Evolutionary conservation across 2,329 filamentous ascomycete species (phyloP).

Genomic region (Trichoderma sp.): DNA sequence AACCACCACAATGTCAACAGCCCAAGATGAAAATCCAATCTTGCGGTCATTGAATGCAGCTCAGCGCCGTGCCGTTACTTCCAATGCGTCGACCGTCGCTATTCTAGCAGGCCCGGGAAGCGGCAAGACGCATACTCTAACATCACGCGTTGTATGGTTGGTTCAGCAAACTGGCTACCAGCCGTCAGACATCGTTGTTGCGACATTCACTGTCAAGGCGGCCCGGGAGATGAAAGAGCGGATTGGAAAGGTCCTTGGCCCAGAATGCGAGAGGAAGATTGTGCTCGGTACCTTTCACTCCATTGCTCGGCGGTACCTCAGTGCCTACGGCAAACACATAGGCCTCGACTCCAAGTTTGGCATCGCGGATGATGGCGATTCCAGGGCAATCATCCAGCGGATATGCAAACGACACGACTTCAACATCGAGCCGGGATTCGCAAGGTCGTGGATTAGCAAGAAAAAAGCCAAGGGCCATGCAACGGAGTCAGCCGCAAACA

Average conservation of each 20-base stretch:
- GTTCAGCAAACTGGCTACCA: slow-evolving; percentile 67
- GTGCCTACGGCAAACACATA: slow-evolving; percentile 79
- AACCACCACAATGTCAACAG: slow-evolving; percentile 29
- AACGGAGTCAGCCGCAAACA: slow-evolving; percentile 39
- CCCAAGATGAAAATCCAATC: slow-evolving; percentile 33
- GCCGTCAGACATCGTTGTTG: slow-evolving; percentile 87
- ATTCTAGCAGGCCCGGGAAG: slow-evolving; percentile 67
- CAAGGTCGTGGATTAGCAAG: slow-evolving; percentile 73
- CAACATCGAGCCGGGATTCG: slow-evolving; percentile 64
- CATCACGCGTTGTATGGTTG: slow-evolving; percentile 86
- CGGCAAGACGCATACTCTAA: slow-evolving; percentile 94
- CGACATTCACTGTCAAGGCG: slow-evolving; percentile 96
- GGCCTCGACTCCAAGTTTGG: slow-evolving; percentile 80
- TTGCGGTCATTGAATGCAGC: slow-evolving; percentile 52
- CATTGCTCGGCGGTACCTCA: slow-evolving; percentile 79
- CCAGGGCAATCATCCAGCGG: slow-evolving; percentile 71
- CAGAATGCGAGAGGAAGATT: slow-evolving; percentile 69
- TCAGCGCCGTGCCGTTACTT: slow-evolving; percentile 55
- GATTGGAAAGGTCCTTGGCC: slow-evolving; percentile 76
- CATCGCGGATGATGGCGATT: slow-evolving; percentile 84
- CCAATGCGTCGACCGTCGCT: slow-evolving; percentile 53
- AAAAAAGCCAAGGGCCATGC: slow-evolving; percentile 56
- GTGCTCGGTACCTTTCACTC: slow-evolving; percentile 94
- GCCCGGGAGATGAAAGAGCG: slow-evolving; percentile 90
- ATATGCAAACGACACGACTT: slow-evolving; percentile 74